Conservation (phyloP, 805 yeast species). For the Lipomyces japonicus region DNA sequence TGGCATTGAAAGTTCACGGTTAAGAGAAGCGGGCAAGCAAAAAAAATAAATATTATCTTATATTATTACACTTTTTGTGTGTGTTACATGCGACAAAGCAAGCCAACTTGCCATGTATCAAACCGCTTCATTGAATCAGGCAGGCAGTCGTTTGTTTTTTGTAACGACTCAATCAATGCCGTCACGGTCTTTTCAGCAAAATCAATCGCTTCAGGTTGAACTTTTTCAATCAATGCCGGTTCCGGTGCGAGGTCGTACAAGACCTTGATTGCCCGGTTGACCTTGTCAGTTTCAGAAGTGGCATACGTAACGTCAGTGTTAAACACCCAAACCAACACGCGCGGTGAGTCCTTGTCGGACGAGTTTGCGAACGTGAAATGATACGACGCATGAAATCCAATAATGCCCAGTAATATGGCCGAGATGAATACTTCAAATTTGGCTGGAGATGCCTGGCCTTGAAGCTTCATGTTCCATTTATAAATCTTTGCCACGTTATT, state of each 20-base stretch:
- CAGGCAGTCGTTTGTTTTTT: conserved; percentile 35
- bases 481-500: conserved; percentile 38
- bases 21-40: conserved; percentile 14
- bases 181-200: background rate
- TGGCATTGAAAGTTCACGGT: conserved; percentile 26
- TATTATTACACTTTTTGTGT: background rate
- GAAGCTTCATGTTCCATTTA: conserved; percentile 55
- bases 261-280: conserved; percentile 27
- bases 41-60: background rate
- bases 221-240: background rate
- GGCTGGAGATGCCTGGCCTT: background rate
- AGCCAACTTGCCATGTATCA: conserved; percentile 36
- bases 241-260: conserved; percentile 27
- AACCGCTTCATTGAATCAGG: conserved; percentile 37
- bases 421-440: conserved; percentile 13
- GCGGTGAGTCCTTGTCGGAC: background rate
- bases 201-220: background rate
- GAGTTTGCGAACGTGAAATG: conserved; percentile 34
- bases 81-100: conserved; percentile 27
- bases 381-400: conserved; percentile 45
- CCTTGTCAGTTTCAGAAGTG: conserved; percentile 46
- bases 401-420: conserved; percentile 42
- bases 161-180: too few species aligned
- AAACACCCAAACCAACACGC: conserved; percentile 48
- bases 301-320: conserved; percentile 42